Evolutionary conservation across 2,329 filamentous ascomycete genomes (phyloP), one percentile per base, ranked within the genome.

Genomic region (Zasmidium cellare): DNA sequence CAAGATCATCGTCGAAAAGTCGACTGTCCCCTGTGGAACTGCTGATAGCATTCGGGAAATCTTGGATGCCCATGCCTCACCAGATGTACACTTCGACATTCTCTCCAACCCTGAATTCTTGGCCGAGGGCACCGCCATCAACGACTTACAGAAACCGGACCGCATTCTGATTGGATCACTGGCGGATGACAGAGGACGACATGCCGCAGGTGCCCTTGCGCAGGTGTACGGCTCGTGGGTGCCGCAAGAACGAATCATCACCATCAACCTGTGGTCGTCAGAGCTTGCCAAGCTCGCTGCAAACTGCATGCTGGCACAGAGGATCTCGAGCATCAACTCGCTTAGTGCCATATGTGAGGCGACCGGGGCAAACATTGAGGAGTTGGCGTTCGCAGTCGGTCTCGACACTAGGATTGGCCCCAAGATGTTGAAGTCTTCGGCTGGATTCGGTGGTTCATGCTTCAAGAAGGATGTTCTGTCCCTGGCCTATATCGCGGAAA

Each of bases 71-170:
- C 57, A 67, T 48, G 82, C 85, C 66, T 83, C 84, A 12, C 87
- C 87, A 1, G 82, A 82, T 18, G 79, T 86, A 12, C 80, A 82
- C 60, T 92, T 92, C 69, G 87, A 92, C 70, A 85, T 92, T 55
- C 81, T 92, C 23, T 91, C 88, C 47, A 92, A 92, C 74, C 90
- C 90, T 5, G 90, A 93, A 72, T 93, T 92, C 70, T 78, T 93
- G 46, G 87, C 90, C 23, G 89, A 90, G 63, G 90, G 90, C 53
- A 91, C 88, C 3, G 89, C 90, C 3, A 83, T 92, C 61, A 78
- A 82, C 47, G 87, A 92, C 69, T 79, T 93, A 9, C 80, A 90
- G 51, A 75, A 81, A 59, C 89, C 90, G 7, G 87, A 91, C 69
- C 84, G 90, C 23, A 84, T 93, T 14, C 79, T 93, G 45, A 91